These are phyloP conservation scores for Debaryomyces coudertii DNA, from an alignment of 1,139 yeast species.

Conservation along the genomic window DNA sequence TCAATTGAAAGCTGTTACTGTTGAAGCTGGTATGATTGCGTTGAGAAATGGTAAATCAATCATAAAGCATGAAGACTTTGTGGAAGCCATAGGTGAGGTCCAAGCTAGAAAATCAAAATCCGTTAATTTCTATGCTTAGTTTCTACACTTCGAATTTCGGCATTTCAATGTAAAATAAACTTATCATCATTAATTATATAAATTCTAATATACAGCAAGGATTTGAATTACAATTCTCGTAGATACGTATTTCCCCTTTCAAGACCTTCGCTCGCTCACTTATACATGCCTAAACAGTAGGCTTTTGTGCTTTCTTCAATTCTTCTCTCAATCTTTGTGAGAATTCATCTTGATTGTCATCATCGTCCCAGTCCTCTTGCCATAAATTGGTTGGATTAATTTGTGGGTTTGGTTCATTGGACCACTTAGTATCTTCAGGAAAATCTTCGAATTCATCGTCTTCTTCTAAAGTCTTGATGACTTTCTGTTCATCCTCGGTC, in stretches of 20 bases:
- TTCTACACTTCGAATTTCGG: background rate
- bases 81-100: constrained; percentile 97
- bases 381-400: constrained; percentile 56
- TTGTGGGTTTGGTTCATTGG: constrained; percentile 41
- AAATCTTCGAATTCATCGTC: constrained; percentile 96
- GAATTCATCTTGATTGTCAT: constrained; percentile 84
- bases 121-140: constrained; percentile 85
- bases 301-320: constrained; percentile 30
- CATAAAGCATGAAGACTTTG: constrained; percentile 96
- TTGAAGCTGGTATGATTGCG: constrained; percentile 99
- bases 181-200: constrained; percentile 10
- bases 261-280: background rate
- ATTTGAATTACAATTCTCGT: constrained; percentile 1
- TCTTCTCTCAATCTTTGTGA: constrained; percentile 65
- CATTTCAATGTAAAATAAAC: constrained; percentile 5
- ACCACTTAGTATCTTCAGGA: constrained; percentile 74
- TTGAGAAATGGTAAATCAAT: constrained; percentile 90
- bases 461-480: constrained; percentile 72
- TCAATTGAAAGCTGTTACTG: constrained; percentile 96
- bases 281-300: constrained; percentile 7
- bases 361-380: constrained; percentile 98
- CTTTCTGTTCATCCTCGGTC: constrained; percentile 35
- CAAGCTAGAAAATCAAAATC: constrained; percentile 96
- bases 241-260: background rate
- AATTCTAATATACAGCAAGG: constrained; percentile 9